Conservation (phyloP, 2,329 filamentous ascomycete genomes). For the Phoma sp. region DNA sequence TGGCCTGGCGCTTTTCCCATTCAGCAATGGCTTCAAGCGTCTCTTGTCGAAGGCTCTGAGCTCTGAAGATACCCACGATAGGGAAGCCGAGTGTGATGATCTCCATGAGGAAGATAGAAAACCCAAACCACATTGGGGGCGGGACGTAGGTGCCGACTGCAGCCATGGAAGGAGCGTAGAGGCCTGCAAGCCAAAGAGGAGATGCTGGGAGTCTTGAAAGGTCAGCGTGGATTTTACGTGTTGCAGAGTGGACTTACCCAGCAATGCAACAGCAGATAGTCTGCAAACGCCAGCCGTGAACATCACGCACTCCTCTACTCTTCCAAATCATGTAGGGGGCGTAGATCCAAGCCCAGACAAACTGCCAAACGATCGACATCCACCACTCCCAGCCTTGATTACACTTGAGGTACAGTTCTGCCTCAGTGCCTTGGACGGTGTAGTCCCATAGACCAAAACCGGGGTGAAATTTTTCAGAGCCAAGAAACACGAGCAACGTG, state of each 20-base stretch:
- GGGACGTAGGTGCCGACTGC: slow-evolving; percentile 33
- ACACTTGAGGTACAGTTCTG: slow-evolving; percentile 33
- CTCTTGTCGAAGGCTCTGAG: slow-evolving; percentile 37
- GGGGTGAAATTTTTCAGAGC: slow-evolving; percentile 42
- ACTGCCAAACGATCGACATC: slow-evolving; percentile 45
- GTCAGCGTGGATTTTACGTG: not conserved
- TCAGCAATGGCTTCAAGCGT: slow-evolving; percentile 42
- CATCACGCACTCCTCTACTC: slow-evolving; percentile 41
- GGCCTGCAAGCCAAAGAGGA: slow-evolving; percentile 43
- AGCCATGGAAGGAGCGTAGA: slow-evolving; percentile 40
- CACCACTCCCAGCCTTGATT: slow-evolving; percentile 48
- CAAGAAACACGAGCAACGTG: slow-evolving; percentile 41
- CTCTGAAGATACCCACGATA: slow-evolving; percentile 37
- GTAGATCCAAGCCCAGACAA: slow-evolving; percentile 47
- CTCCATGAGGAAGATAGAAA: slow-evolving; percentile 45
- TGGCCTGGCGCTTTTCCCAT: slow-evolving; percentile 41
- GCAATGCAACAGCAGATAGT: slow-evolving; percentile 44
- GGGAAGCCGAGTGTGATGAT: slow-evolving; percentile 40
- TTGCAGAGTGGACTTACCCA: slow-evolving; percentile 28
- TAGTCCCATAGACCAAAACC: slow-evolving; percentile 42
- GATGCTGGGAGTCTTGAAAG: slow-evolving; percentile 37
- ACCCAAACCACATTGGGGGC: slow-evolving; percentile 39
- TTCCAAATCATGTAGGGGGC: slow-evolving; percentile 45
- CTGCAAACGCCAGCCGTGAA: slow-evolving; percentile 42
- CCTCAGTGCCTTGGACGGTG: slow-evolving; percentile 31